phyloP scores from a whole-genome alignment of 1,284 basidiomycete genomes.

The Omphalotus olearius region DNA sequence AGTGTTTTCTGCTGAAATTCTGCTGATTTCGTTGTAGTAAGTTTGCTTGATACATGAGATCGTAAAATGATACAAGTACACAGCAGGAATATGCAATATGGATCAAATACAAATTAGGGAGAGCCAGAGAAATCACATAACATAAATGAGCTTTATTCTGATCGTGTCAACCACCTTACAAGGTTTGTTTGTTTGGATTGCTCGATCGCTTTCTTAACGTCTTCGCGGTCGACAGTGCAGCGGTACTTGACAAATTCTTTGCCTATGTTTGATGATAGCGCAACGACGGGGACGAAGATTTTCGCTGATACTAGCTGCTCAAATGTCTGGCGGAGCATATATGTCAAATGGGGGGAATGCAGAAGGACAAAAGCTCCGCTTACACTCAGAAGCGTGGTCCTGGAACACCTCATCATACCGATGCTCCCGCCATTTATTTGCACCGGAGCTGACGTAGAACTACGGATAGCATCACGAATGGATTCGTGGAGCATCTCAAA shows the following conservation, averaged over 20 bases:
- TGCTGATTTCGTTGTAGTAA: too few relatives aligned
- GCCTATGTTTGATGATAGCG: constrained; percentile 40
- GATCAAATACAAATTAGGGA: background rate
- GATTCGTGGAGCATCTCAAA: constrained; percentile 77
- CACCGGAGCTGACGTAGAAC: constrained; percentile 68
- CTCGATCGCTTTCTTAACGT: constrained; percentile 64
- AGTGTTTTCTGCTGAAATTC: too few relatives aligned
- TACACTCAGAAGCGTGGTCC: constrained; percentile 59
- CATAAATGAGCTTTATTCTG: background rate
- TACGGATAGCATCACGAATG: constrained; percentile 64
- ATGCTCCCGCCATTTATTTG: constrained; percentile 68
- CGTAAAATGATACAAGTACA: too few relatives aligned
- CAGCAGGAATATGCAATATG: too few relatives aligned
- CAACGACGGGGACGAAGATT: constrained; percentile 46
- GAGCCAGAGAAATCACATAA: background rate
- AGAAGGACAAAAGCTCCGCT: constrained; percentile 21
- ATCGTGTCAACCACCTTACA: constrained; percentile 32
- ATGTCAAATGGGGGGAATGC: background rate
- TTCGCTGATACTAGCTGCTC: constrained; percentile 52
- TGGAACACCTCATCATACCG: constrained; percentile 66
- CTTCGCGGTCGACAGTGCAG: constrained; percentile 50
- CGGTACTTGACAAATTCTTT: constrained; percentile 68
- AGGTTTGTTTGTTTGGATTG: constrained; percentile 62
- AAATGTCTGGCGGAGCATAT: constrained; percentile 49
- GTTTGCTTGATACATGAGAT: too few relatives aligned